Base-by-base conservation (phyloP, 192 early-diverging fungal species). In the Coemansia sp. region DNA sequence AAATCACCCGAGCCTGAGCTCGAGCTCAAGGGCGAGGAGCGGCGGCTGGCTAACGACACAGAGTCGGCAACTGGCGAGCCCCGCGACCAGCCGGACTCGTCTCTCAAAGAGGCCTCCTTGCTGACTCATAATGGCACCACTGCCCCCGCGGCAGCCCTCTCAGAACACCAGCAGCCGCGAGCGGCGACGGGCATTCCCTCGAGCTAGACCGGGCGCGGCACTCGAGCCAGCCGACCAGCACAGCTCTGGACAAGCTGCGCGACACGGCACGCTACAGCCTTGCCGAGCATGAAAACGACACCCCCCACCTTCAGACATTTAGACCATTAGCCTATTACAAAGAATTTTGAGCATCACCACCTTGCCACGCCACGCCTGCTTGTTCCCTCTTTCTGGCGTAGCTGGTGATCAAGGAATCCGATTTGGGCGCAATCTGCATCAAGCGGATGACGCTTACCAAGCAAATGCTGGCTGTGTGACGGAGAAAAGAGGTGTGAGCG, bases 1-100 rank as follows among this genome's bases (percentile, higher is more conserved):
- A 68, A 54, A 39, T 42, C 70, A 34, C 32, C 42, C 14, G 56
- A 48, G 13, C 26, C 37, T 14, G 45, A n/a, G n/a, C n/a, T n/a
- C 14, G 45, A 31, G 7, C 26, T 7, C 27, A 31, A 15, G 27
- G 27, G 45, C 9, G 45, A 35, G n/a, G 34, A 47, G 26, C 45
- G 27, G 45, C 26, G 1, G 21, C 29, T 19, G 21, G 49, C 6
- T 11, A 13, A 23, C 32, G 32, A 18, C 22, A 21, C 49, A 35
- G 18, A 47, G 17, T 18, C 15, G 15, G 0, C 51, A 9, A n/a
- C 51, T 2, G 52, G 26, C n/a, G 37, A 53, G 27, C 26, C 52
- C 11, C 22, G 27, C n/a, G 31, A 15, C 8, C 26, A 15, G n/a
- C 27, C 11, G 15, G 49, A 51, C 15, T 30, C 49, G 32, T 18